Evolutionary conservation across 2,329 filamentous ascomycete species (phyloP), one percentile per base, ranked within the genome.

Genomic region (Neocatenulostroma microsporum): DNA sequence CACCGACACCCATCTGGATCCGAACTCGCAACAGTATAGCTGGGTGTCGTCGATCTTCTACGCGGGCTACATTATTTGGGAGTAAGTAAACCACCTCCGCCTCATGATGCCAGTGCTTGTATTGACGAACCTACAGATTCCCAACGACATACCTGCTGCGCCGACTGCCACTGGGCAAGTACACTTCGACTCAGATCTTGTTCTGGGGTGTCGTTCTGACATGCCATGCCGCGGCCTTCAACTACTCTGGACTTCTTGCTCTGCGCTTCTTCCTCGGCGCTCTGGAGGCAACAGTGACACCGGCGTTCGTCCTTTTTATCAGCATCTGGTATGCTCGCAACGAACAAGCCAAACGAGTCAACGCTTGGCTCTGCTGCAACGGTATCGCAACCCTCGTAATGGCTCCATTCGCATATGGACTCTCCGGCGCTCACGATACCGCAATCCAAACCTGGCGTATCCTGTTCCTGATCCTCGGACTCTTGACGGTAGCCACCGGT

Each of bases 311-410:
- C 0, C 64, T 84, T 1, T 69, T 84, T 47, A 83, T 79, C 1
- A 74, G 68, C 3, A 77, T 82, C 60, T 84, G 80, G 80, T 85
- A 83, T 49, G 84, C 81, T 1, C 78, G 78, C 55, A 67, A 68
- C 36, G 80, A 84, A 54, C 80, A 84, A 60, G 76, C 74, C 2
- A 62, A 67, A 0, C 64, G 80, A 7, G 74, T 73, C 1, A 73
- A 71, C 3, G 72, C 82, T 37, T 84, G 80, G 80, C 82, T 82
- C 60, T 71, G 65, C 34, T 82, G 80, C 62, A 80, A 80, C 44
- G 77, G 77, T 2, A 71, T 71, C 35, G 77, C 72, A 0, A 76
- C 78, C 54, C 77, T 82, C 12, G 65, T 81, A 23, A 78, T 78
- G 6, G 78, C 77, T 2, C 46, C 76, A 1, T 60, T 81, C 0